Evolutionary conservation across 768 basidiomycete genomes (phyloP), one percentile per base, ranked within the genome.

Genomic region (Epithele typhae): DNA sequence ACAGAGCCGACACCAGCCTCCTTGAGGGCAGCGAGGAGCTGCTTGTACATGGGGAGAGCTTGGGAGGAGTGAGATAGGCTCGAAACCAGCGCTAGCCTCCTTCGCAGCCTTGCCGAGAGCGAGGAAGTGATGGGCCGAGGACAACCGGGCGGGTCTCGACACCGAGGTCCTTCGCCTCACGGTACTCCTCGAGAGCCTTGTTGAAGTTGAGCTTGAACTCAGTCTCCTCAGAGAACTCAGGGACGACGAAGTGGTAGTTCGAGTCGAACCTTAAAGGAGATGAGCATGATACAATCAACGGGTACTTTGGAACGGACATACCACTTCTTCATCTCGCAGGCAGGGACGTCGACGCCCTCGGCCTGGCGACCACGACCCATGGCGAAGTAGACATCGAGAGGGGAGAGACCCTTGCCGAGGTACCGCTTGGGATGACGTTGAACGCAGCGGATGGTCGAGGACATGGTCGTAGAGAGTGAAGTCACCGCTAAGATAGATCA

Each of bases 281-380:
- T 41, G 23, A 12, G 14, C 43, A 8, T 36, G 35, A 36, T 8
- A n/a, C 35, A 17, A 30, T 7, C 7, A 30, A 30, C 27, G 14
- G 8, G 27, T 30, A 30, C 8, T 30, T 30, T 7, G 14, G 12
- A 6, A 36, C 8, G 9, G 6, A 36, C 33, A 30, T 63, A 91
- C 95, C 96, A 99, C 72, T 98, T 98, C 81, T 96, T 97, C 96
- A 98, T 98, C 76, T 97, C 94, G 54, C 81, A 92, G 39, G 94
- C 92, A 40, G 91, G 92, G 55, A 98, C 92, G 72, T 99, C 96
- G 59, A 98, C 94, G 50, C 83, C 86, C 54, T 82, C 89, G 34
- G 87, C 77, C 71, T 99, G 96, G 57, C 95, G 91, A 48, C 96
- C 96, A 71, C 96, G 95, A 44, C 95, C 96, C 89, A 98, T 94